Percentiles rank a stretch among this genome's conserved stretches.
Conservation (phyloP, 2,329 filamentous ascomycete species). For the Colletotrichum plurivorum region DNA sequence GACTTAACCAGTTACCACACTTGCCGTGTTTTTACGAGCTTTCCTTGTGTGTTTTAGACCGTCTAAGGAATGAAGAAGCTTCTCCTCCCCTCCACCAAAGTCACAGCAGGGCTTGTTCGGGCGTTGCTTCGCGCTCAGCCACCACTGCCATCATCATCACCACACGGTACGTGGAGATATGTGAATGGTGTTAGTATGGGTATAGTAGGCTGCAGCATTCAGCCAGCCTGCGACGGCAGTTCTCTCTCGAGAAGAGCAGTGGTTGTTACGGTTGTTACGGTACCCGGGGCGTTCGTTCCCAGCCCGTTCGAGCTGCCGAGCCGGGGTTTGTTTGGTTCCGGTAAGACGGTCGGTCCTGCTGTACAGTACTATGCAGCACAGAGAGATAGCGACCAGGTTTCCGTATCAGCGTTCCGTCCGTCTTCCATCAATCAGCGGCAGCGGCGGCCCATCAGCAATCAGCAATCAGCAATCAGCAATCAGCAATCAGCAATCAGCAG, state of each 20-base stretch:
- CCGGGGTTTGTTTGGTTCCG: slow-evolving; percentile 15
- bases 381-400: too few relatives aligned
- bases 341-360: too few relatives aligned
- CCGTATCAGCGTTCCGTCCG: too few relatives aligned
- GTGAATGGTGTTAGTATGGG: too few relatives aligned
- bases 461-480: not conserved
- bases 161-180: not conserved
- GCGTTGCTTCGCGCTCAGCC: slow-evolving; percentile 15
- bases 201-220: too few relatives aligned
- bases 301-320: not conserved
- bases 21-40: not conserved
- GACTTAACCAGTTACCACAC: not conserved
- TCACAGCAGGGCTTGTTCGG: slow-evolving; percentile 7
- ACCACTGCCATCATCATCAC: slow-evolving; percentile 15
- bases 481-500: slow-evolving; percentile 2
- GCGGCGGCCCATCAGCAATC: not conserved
- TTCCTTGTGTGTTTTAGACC: not conserved
- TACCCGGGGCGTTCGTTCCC: not conserved
- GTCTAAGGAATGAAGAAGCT: too few relatives aligned
- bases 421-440: not conserved
- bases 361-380: too few relatives aligned
- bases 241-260: not conserved
- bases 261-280: slow-evolving; percentile 10
- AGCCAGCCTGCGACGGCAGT: too few relatives aligned
- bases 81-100: too few relatives aligned